phyloP scores from a whole-genome alignment of 768 basidiomycete genomes.

The Russula foetens region DNA sequence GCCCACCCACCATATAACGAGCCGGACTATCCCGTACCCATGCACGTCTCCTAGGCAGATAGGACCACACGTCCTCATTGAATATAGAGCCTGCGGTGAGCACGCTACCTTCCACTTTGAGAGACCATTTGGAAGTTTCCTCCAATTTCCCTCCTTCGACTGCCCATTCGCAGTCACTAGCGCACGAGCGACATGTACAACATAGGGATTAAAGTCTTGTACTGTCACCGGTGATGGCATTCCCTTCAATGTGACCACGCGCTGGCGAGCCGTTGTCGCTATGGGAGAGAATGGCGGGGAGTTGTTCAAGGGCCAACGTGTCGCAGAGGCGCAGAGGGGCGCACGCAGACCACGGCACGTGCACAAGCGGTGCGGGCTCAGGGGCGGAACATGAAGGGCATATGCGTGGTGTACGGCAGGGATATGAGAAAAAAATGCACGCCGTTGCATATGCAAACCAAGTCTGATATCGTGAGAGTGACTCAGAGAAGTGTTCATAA shows the following conservation, averaged over 20 bases:
- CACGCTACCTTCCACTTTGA: slow-evolving; percentile 5
- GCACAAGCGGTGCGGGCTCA: not conserved
- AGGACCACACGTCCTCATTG: slow-evolving; percentile 17
- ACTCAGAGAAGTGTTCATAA: slow-evolving; percentile 8
- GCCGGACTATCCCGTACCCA: too few species aligned
- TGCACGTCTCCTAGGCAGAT: too few species aligned
- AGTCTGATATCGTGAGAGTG: too few species aligned
- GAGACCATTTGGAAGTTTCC: not conserved
- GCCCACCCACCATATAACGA: too few species aligned
- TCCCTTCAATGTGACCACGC: slow-evolving; percentile 18
- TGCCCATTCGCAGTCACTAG: not conserved
- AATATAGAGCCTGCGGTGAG: slow-evolving; percentile 11
- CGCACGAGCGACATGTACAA: slow-evolving; percentile 9
- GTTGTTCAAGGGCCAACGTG: slow-evolving; percentile 24
- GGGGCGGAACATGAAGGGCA: not conserved
- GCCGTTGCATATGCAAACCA: slow-evolving; percentile 23
- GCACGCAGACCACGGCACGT: slow-evolving; percentile 22
- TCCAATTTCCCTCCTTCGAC: not conserved
- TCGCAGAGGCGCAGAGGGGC: slow-evolving; percentile 19
- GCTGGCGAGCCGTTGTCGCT: slow-evolving; percentile 27
- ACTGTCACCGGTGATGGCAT: slow-evolving; percentile 12
- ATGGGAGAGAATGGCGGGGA: slow-evolving; percentile 25
- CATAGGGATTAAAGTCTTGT: slow-evolving; percentile 23
- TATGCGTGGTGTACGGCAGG: not conserved
- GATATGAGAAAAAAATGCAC: slow-evolving; percentile 17